phyloP scores from a whole-genome alignment of 257 asterid species.

The Nicotiana benthamiana region DNA sequence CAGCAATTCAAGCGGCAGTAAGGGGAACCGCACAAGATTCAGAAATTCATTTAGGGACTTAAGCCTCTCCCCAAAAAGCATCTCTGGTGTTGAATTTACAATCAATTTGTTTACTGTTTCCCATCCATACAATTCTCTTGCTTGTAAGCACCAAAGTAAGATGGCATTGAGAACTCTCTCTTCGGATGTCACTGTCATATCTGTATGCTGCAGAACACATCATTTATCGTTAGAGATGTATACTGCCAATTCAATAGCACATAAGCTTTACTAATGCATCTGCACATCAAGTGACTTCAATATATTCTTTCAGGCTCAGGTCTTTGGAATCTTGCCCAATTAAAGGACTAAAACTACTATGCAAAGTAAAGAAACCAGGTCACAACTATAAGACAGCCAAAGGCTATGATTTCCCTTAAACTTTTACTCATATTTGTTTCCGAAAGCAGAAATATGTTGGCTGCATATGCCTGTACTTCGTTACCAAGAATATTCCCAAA shows the following conservation, averaged over 20 bases:
- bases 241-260: slow-evolving; percentile 7
- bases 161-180: slow-evolving; percentile 89
- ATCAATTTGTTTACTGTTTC: slow-evolving; percentile 55
- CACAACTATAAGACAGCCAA: no score
- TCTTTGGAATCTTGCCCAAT: no score
- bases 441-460: no score
- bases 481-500: background rate
- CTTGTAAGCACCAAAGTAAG: slow-evolving; percentile 66
- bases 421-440: no score
- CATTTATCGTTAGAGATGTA: slow-evolving; percentile 14
- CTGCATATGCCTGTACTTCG: no score
- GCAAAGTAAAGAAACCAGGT: no score
- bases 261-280: background rate
- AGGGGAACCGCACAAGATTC: slow-evolving; percentile 62
- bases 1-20: slow-evolving; percentile 57
- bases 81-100: slow-evolving; percentile 40
- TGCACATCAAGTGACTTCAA: background rate
- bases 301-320: background rate
- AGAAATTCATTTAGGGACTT: slow-evolving; percentile 38
- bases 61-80: slow-evolving; percentile 58
- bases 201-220: slow-evolving; percentile 71
- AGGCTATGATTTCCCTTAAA: no score
- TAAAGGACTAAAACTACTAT: no score
- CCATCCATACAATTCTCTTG: slow-evolving; percentile 65
- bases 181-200: slow-evolving; percentile 88